Base-by-base conservation (phyloP, 164 flowering plant genomes). In the Umbellularia californica region DNA sequence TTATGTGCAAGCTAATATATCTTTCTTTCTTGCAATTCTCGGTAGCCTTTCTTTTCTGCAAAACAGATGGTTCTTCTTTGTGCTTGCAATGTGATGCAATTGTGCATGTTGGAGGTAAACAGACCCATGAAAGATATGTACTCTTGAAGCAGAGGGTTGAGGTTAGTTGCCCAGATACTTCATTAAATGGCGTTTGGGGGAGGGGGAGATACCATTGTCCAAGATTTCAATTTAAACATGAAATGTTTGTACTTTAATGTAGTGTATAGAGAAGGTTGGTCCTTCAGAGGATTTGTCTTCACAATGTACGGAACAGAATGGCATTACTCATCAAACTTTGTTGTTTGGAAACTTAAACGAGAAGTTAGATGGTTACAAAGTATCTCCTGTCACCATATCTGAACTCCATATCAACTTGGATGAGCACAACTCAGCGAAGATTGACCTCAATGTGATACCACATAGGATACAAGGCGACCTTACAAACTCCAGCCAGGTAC, bases 31-130 rank as follows among this genome's bases (percentile, higher is more conserved):
- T 52, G 58, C 14, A 52, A 52, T 52, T 52, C 19, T 3, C 19
- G 20, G 84, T 62, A 87, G 90, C 87, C 35, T 87, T 89, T 86
- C 85, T 84, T 62, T 89, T 85, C 72, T 89, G 87, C 67, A 87
- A 85, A 78, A 77, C 87, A 65, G 86, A 83, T 69, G 88, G 87
- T 65, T 84, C 82, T 75, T 80, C 88, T 19, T 86, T 85, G 74
- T 90, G 90, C 78, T 76, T 87, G 83, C 90, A 88, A 82, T 88
- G 87, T 60, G 94, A 94, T 78, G 89, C 88, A 92, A 80, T 82
- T 77, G 98, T 92, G 13, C 98, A 94, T 83, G 96, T 92, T 82
- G 98, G 95, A 50, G 96, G 97, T 74, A 94, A 94, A 91, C 85
- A 93, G 83, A 90, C 92, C 13, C 98, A 94, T 79, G 85, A 85